Base-by-base conservation (phyloP, 768 basidiomycete genomes). In the Heimioporus sp. region DNA sequence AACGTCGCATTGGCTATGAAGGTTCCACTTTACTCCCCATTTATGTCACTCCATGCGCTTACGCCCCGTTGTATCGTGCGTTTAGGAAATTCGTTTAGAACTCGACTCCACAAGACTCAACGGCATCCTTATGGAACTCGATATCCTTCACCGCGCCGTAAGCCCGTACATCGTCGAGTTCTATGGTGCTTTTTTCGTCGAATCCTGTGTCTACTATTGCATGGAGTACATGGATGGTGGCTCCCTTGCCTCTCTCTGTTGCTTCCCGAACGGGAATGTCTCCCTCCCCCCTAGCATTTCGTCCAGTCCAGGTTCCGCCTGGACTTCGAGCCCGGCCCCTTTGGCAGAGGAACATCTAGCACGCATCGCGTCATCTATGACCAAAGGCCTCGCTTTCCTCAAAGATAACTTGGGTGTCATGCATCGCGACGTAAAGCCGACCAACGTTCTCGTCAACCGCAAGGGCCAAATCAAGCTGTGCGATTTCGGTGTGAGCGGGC, bases 141-240 rank as follows among this genome's bases (percentile, higher is more conserved):
- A 99, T 66, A 89, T 99, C 58, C 83, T 99, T 8, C 97, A 99
- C 70, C 90, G 94, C 24, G 95, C 95, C 4, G 80, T 87, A 40
- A 85, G 89, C 10, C 90, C 89, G 3, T 85, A 91, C 64, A 98
- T 98, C 58, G 92, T 99, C 63, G 97, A 98, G 55, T 99, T 99
- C 62, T 98, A 96, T 66, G 97, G 97, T 40, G 97, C 97, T 5
- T 99, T 99, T 76, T 98, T 97, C 72, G 94, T 97, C 71, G 97
- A 99, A 67, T 92, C 92, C n/a, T 99, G 96, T 69, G 97, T 99
- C 20, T 98, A 99, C 73, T 98, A 97, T 69, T 98, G 95, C 72
- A 98, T 98, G 95, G 97, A 99, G 76, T 92, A 87, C 73, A 99
- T 99, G 97, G 96, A 99, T 67, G 95, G 94, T 11, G 94, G 95